A percentile compares a stretch with the other conserved stretches of the same genome.
Conservation (phyloP, 108 stramenopile genomes). For the Epithemia pelagica region DNA sequence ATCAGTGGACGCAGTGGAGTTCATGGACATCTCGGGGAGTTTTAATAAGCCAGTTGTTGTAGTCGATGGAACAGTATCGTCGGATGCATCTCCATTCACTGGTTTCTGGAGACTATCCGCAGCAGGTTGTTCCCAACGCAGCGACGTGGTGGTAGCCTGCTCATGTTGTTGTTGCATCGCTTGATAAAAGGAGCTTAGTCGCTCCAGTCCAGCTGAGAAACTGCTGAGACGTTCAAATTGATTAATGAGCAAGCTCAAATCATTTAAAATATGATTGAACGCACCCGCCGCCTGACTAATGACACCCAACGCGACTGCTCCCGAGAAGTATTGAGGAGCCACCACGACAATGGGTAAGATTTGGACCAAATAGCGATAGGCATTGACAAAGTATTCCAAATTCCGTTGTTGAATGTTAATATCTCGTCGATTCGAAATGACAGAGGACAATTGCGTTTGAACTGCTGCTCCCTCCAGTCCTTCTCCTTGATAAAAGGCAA, state of each 20-base stretch:
- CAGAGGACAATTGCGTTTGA: constrained; percentile 44
- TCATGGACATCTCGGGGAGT: neutral
- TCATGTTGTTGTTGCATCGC: constrained; percentile 48
- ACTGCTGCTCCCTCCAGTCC: constrained; percentile 70
- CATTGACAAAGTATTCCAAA: constrained; percentile 89
- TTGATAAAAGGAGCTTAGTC: constrained; percentile 66
- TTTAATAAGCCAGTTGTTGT: neutral
- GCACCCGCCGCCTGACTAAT: constrained; percentile 78
- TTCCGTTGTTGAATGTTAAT: constrained; percentile 77
- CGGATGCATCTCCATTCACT: constrained; percentile 15
- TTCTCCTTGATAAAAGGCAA: constrained; percentile 94
- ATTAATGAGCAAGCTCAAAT: constrained; percentile 85
- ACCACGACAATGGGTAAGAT: constrained; percentile 91
- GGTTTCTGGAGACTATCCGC: neutral
- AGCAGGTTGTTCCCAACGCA: neutral
- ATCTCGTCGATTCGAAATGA: constrained; percentile 67
- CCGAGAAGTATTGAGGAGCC: constrained; percentile 88
- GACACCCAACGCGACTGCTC: constrained; percentile 85
- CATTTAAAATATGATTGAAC: constrained; percentile 85
- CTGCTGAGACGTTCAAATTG: constrained; percentile 86
- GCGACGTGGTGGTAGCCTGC: neutral
- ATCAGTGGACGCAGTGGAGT: neutral
- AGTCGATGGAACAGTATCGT: no score
- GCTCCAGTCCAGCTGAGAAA: constrained; percentile 88
- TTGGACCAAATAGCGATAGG: constrained; percentile 82